Percentiles rank a stretch among this genome's conserved stretches.
These are phyloP conservation scores for Triticum aestivum DNA, from an alignment of 176 grass and related monocot species.

Conservation along the genomic window DNA sequence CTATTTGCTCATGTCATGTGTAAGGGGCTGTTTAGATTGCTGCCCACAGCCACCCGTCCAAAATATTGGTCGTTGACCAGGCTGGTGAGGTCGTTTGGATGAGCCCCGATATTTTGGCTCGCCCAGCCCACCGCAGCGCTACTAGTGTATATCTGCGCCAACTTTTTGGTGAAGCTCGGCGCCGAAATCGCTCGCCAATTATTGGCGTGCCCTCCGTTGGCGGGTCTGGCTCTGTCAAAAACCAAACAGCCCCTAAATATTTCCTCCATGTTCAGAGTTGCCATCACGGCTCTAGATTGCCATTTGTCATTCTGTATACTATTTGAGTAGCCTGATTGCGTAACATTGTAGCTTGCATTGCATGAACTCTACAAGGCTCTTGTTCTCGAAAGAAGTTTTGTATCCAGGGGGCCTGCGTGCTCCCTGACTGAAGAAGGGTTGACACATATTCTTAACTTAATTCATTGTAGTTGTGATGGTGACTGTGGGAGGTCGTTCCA, in stretches of 20 bases:
- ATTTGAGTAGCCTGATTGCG: neutral
- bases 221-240: too few species aligned
- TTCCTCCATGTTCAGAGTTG: neutral
- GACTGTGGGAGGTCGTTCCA: constrained; percentile 37
- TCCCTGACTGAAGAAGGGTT: neutral
- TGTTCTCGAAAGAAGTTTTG: neutral
- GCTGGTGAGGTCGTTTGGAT: too few species aligned
- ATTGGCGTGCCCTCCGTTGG: too few species aligned
- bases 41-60: too few species aligned
- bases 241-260: neutral
- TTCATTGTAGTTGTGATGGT: constrained; percentile 33
- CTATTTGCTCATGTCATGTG: neutral
- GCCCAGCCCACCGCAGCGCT: too few species aligned
- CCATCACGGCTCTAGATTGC: neutral
- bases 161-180: too few species aligned
- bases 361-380: neutral
- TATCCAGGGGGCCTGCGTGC: neutral
- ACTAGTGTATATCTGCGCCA: too few species aligned
- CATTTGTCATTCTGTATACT: neutral
- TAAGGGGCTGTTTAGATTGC: too few species aligned
- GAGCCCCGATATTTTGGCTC: too few species aligned
- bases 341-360: neutral
- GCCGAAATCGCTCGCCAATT: too few species aligned
- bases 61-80: too few species aligned
- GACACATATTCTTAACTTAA: neutral